Conservation (phyloP, 441 rosid genomes). For the Populus hybrid region DNA sequence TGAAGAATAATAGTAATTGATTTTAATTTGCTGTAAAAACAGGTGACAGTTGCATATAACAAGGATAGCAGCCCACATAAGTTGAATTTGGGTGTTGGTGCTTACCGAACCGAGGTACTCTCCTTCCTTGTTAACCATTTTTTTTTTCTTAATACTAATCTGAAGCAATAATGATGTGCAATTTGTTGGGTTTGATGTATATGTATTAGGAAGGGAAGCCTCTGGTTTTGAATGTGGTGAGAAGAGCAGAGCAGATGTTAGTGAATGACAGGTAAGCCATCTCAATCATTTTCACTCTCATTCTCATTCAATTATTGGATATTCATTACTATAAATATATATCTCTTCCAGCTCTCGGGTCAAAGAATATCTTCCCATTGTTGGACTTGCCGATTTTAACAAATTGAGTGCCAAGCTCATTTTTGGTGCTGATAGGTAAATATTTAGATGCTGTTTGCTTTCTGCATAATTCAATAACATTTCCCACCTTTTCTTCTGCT, state of each 20-base stretch:
- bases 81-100: constrained; percentile 95
- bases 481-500: not conserved
- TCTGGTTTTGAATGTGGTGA: constrained; percentile 88
- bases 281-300: not conserved
- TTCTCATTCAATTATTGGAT: not conserved
- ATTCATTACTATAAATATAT: not conserved
- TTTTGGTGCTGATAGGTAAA: constrained; percentile 77
- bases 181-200: not conserved
- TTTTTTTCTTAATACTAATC: not conserved
- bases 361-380: constrained; percentile 96
- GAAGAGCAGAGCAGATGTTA: constrained; percentile 82
- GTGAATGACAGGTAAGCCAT: constrained; percentile 56
- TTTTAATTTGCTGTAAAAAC: not conserved
- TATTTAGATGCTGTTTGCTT: not conserved
- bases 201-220: constrained; percentile 88
- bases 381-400: constrained; percentile 88
- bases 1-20: not conserved
- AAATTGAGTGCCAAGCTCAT: constrained; percentile 96
- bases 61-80: constrained; percentile 84
- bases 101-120: constrained; percentile 87
- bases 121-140: not conserved
- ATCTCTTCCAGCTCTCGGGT: constrained; percentile 55
- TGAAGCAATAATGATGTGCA: not conserved
- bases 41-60: constrained; percentile 92
- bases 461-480: not conserved